Evolutionary conservation across 805 yeast species (phyloP), one percentile per base, ranked within the genome.

Genomic region (Candida chilensis): DNA sequence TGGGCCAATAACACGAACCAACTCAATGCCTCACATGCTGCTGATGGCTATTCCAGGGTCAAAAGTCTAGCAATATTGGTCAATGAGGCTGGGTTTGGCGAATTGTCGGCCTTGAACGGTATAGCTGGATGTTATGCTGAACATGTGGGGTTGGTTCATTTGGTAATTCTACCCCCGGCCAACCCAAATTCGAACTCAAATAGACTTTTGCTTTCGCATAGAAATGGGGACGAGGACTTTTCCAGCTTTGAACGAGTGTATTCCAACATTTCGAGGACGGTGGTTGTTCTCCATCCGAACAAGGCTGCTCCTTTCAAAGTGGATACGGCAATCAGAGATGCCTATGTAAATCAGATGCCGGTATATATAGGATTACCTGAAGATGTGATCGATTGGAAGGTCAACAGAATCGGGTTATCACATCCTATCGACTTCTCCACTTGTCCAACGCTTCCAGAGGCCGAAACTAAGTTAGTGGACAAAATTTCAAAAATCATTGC

Each of bases 1-100:
- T 54, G 60, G 60, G 57, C 53, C 17, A 57, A 57, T 20, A 51
- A 52, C 40, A 50, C 54, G 41, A 54, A 54, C 46, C 58, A 54
- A 36, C 43, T 54, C 45, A 46, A 48, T 24, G 50, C 52, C 2
- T 45, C 51, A 4, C 46, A 48, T 32, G 43, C 49, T 8, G 51
- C 45, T 10, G 52, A 48, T 31, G 52, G 52, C 6, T 48, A 48
- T 38, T 40, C 49, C 16, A 36, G 52, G 20, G 38, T 46, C 32
- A 45, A 42, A 41, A 52, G 56, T 12, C 44, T 54, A 43, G 47
- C 47, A 14, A 42, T 47, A 35, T 37, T 54, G 27, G 46, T 54
- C 28, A 54, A 58, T 36, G 53, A 57, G 22, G 53, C 50, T 29
- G 60, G 60, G 30, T 57, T 52, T 14, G 60, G 60, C 30, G 60